A percentile compares a stretch with the other conserved stretches of the same genome.
Conservation (phyloP, 2,329 filamentous ascomycete species). For the Hymenoscyphus linearis region DNA sequence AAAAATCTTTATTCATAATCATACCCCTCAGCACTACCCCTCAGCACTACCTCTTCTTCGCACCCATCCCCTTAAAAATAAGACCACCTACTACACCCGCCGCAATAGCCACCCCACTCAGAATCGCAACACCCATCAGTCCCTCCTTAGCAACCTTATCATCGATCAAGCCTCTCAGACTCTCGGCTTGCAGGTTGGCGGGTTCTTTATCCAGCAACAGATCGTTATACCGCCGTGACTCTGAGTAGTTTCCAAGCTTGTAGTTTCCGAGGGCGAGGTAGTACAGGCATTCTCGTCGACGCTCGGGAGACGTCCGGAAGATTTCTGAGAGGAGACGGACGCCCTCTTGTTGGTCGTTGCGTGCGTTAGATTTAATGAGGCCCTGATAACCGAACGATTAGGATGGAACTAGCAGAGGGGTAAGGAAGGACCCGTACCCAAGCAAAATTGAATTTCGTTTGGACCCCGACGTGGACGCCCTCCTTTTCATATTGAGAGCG, state of each 20-base stretch:
- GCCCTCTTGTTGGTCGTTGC: slow-evolving; percentile 86
- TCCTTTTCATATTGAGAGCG: slow-evolving; percentile 96
- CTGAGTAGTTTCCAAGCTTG: slow-evolving; percentile 96
- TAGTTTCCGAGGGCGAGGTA: slow-evolving; percentile 97
- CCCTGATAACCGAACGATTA: slow-evolving; percentile 49
- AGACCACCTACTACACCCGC: slow-evolving; percentile 91
- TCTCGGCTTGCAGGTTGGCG: slow-evolving; percentile 82
- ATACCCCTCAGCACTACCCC: background rate
- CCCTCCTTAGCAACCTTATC: slow-evolving; percentile 96
- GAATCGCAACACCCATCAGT: slow-evolving; percentile 87
- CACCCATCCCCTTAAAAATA: slow-evolving; percentile 69
- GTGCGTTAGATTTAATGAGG: slow-evolving; percentile 84
- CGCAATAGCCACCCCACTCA: slow-evolving; percentile 86
- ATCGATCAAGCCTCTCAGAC: slow-evolving; percentile 82
- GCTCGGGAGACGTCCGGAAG: slow-evolving; percentile 88
- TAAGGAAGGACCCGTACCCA: slow-evolving; percentile 59
- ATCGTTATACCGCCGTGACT: slow-evolving; percentile 92
- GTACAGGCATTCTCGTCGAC: slow-evolving; percentile 94
- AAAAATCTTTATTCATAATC: background rate
- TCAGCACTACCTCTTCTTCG: slow-evolving; percentile 38
- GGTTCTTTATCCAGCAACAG: slow-evolving; percentile 86
- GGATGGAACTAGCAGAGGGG: slow-evolving; percentile 1
- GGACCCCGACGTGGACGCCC: slow-evolving; percentile 91
- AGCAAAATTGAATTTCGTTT: slow-evolving; percentile 99
- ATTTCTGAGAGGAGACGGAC: slow-evolving; percentile 93